Base-by-base conservation (phyloP, 768 basidiomycete genomes). In the Russula brevipes region DNA sequence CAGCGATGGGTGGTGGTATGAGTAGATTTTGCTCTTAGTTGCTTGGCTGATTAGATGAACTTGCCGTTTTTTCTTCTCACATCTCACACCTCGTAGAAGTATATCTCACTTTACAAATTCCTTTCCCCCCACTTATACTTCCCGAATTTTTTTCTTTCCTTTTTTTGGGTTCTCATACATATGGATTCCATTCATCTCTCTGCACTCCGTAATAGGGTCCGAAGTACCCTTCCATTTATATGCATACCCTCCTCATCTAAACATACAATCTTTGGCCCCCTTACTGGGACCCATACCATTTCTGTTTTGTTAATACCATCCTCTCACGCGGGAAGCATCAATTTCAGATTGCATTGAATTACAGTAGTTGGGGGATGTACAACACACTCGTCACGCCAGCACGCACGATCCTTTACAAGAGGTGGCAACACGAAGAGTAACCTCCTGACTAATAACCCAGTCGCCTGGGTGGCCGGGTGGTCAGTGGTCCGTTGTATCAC, bases 1-100 rank as follows among this genome's bases (percentile, higher is more conserved):
- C 61, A 83, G 83, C 46, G 79, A 84, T 1, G 86, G 93, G 52
- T 91, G 91, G 41, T 94, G 91, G 91, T 93, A 85, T 82, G 76
- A 77, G 69, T 89, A 77, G 53, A 64, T n/a, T 5, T 33, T 31
- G 14, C 9, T 9, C 17, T 41, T 30, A 39, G 7, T 7, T 12
- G 9, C 9, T 30, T n/a, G 30, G 30, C 24, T 24, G 11, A 31
- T 44, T 44, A 19, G 33, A 47, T 31, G 38, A n/a, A 19, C 24
- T 39, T 46, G 4, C 24, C 38, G 14, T 35, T 30, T 55, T 11
- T 47, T 38, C 4, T 47, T 41, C 12, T 1, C 41, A 4, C 12
- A 10, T 11, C 36, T 35, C 24, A 9, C 14, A 39, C 31, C 51
- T 45, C 7, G 35, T 17, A 24, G 24, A 24, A 45, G 10, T 36